Evolutionary conservation across 2,329 filamentous ascomycete species (phyloP), one percentile per base, ranked within the genome.

Genomic region (Monilinia vaccinii-corymbosi): DNA sequence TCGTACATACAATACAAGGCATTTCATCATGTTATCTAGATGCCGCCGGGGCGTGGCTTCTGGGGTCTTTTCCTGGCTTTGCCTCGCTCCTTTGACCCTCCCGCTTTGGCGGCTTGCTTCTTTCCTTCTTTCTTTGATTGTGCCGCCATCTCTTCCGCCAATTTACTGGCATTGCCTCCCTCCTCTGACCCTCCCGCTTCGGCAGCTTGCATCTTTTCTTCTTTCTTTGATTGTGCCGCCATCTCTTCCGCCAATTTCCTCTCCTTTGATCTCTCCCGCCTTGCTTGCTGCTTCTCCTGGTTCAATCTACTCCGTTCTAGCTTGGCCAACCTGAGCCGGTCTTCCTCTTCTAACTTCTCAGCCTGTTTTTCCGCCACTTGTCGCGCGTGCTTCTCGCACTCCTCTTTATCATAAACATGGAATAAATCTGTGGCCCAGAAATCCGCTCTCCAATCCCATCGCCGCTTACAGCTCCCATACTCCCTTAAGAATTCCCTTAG

Each of bases 381-480:
- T 32, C 32, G 13, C 4, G 51, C 51, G 45, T 44, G 28, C 16
- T 31, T 4, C 4, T 59, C 38, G 16, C 56, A 52, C 14, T 23
- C 47, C 56, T 25, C 32, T 34, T 21, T 44, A 32, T 53, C 14
- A 8, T 53, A 51, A 4, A 5, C 36, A 53, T 53, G 47, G 14
- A 45, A 59, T 10, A 59, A 28, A 53, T 59, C 47, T n/a, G 47
- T 59, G 11, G 56, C 46, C 56, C 56, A 59, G 23, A 59, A 59
- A 42, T 59, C 56, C 7, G 51, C 51, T 23, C 8, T 53, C 51
- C 51, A 53, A 23, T 53, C 38, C 51, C 51, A 53, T 23, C 4
- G 3, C n/a, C 51, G 38, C 23, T 16, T 2, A 7, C 38, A 38
- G 4, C 25, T 32, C 14, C 25, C 51, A 44, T 44, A 53, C 13